These are phyloP conservation scores for Saitozyma podzolica DNA, from an alignment of 768 basidiomycete genomes.

Conservation along the genomic window DNA sequence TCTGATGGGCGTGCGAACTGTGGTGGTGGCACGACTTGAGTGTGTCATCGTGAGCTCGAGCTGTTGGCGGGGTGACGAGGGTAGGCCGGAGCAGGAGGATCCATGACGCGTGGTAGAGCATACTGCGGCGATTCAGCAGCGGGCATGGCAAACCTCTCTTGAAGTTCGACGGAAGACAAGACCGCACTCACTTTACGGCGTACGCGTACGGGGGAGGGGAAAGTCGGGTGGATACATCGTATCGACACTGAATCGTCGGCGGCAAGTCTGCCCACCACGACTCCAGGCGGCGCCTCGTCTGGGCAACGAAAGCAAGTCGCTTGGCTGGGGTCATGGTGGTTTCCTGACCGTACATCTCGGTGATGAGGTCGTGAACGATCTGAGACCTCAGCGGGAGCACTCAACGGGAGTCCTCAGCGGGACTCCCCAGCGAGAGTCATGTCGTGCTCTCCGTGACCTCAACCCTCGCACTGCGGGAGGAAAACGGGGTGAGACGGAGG, in stretches of 20 bases:
- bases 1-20: conserved; percentile 3
- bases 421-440: too few relatives aligned
- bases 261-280: conserved; percentile 14
- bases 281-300: conserved; percentile 6
- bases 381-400: neutral
- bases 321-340: neutral
- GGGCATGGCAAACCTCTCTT: too few relatives aligned
- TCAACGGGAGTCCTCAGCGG: too few relatives aligned
- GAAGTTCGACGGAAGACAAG: too few relatives aligned
- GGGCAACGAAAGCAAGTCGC: conserved; percentile 7
- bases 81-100: conserved; percentile 14
- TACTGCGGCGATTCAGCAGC: neutral
- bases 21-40: conserved; percentile 10
- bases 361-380: conserved; percentile 21
- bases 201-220: conserved; percentile 16
- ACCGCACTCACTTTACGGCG: conserved; percentile 10
- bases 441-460: too few relatives aligned
- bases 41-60: neutral
- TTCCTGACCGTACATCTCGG: conserved; percentile 13
- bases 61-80: conserved; percentile 1
- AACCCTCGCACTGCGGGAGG: too few relatives aligned
- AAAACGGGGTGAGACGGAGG: too few relatives aligned
- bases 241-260: neutral
- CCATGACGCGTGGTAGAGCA: conserved; percentile 17
- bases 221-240: neutral